Evolutionary conservation across 2,329 filamentous ascomycete genomes (phyloP), one percentile per base, ranked within the genome.

Genomic region (Tolypocladium capitatum): DNA sequence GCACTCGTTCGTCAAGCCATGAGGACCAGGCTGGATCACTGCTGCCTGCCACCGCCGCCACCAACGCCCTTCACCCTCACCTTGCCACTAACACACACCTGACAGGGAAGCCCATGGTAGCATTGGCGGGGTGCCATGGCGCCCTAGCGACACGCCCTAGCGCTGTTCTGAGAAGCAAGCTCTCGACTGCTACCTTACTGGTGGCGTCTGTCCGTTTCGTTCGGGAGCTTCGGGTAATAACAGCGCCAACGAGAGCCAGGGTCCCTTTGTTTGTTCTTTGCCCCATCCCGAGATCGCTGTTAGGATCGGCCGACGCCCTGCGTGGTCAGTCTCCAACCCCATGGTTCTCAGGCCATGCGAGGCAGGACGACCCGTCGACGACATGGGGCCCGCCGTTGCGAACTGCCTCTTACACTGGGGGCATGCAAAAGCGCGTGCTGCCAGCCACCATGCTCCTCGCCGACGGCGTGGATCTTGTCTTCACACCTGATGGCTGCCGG

Each of bases 251-350:
- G 33, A 49, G 33, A 43, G 31, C 16, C 45, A 45, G 18, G 43
- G 47, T 46, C 45, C 47, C 47, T 43, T 46, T 47, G 47, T 43
- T 48, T 48, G 47, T 45, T 43, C 38, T 45, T 27, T 27, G 42
- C 48, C 48, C 42, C 48, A 35, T 47, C 34, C 31, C 42, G 41
- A 44, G 33, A 35, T 47, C 46, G 44, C 44, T 10, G 45, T 43
- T 46, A 34, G 31, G 30, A 41, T 20, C 30, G 20, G 27, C 47
- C 42, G 47, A 48, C 42, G 32, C 42, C 43, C 24, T 33, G 27
- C 35, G 28, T 34, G 38, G 32, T 44, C 44, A 41, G 31, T 35
- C 27, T 42, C 43, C n/a, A 46, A 46, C n/a, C 16, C 16, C 43
- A 28, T 41, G 38, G 38, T 41, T 10, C 16, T 16, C 24, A 10